Evolutionary conservation across 2,329 filamentous ascomycete species (phyloP).

Genomic region (Trematosphaeria pertusa): DNA sequence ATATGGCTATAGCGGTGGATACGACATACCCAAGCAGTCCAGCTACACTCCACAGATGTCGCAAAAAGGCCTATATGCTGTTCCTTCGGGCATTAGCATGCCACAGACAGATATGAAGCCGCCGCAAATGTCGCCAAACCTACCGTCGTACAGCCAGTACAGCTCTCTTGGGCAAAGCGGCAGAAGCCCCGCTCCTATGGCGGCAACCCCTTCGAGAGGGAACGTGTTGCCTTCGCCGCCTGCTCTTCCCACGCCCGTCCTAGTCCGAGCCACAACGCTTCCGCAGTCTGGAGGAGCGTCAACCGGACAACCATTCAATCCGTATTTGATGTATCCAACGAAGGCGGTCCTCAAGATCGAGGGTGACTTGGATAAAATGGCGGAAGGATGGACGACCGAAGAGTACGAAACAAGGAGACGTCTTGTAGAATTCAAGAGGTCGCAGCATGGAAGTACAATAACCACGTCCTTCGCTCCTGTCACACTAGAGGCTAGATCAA

Average conservation of each 20-base stretch:
- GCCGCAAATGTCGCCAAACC: slow-evolving; percentile 42
- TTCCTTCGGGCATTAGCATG: slow-evolving; percentile 37
- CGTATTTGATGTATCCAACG: slow-evolving; percentile 77
- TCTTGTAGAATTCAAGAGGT: slow-evolving; percentile 86
- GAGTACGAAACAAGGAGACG: slow-evolving; percentile 81
- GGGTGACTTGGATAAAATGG: slow-evolving; percentile 86
- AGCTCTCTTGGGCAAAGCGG: slow-evolving; percentile 53
- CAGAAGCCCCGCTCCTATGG: slow-evolving; percentile 52
- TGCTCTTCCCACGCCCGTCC: slow-evolving; percentile 59
- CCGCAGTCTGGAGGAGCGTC: slow-evolving; percentile 58
- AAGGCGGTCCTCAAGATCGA: slow-evolving; percentile 87
- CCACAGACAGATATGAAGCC: slow-evolving; percentile 40
- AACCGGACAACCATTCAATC: slow-evolving; percentile 65
- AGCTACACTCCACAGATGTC: slow-evolving; percentile 40
- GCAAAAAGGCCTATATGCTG: slow-evolving; percentile 44
- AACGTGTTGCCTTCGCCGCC: slow-evolving; percentile 55
- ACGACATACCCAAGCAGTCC: slow-evolving; percentile 45
- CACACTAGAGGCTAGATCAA: slow-evolving; percentile 76
- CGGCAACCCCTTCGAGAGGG: slow-evolving; percentile 42
- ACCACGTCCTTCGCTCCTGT: slow-evolving; percentile 81
- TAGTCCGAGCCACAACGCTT: slow-evolving; percentile 73
- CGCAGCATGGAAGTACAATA: slow-evolving; percentile 82
- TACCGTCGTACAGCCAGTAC: slow-evolving; percentile 52
- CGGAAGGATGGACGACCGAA: slow-evolving; percentile 79
- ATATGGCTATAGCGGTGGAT: slow-evolving; percentile 47